These are phyloP conservation scores for Neurospora terricola DNA, from an alignment of 495 filamentous ascomycete genomes.

Conservation along the genomic window DNA sequence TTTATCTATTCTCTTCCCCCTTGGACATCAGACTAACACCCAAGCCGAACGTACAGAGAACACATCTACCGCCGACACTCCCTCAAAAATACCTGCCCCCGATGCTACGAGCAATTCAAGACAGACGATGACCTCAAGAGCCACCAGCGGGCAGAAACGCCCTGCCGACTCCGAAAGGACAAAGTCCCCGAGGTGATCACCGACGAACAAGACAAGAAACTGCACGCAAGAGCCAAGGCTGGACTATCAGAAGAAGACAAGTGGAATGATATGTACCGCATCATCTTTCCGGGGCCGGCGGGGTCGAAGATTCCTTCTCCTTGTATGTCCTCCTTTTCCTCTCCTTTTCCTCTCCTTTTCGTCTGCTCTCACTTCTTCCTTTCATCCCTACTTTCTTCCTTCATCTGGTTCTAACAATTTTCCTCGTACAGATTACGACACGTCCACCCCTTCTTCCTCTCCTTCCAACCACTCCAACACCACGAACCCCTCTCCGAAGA, in stretches of 20 bases:
- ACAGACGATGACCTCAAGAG: conserved; percentile 23
- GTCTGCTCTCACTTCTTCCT: neutral
- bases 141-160: conserved; percentile 28
- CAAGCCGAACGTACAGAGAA: conserved; percentile 19
- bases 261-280: conserved; percentile 22
- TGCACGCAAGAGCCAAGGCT: conserved; percentile 14
- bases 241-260: conserved; percentile 15
- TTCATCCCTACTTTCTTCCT: neutral
- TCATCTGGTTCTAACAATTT: neutral
- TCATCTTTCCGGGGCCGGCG: conserved; percentile 13
- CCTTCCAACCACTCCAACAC: neutral
- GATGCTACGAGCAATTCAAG: conserved; percentile 31
- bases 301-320: neutral
- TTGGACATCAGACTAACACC: neutral
- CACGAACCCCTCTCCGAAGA: neutral
- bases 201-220: conserved; percentile 20
- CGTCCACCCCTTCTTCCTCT: neutral
- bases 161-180: conserved; percentile 18
- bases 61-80: conserved; percentile 35
- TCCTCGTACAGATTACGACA: neutral
- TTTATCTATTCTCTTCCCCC: neutral
- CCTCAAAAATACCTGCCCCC: conserved; percentile 26
- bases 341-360: neutral
- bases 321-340: neutral
- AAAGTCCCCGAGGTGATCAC: conserved; percentile 13